These are phyloP conservation scores for Phytophthora pseudosyringae DNA, from an alignment of 352 stramenopile genomes.

Conservation along the genomic window DNA sequence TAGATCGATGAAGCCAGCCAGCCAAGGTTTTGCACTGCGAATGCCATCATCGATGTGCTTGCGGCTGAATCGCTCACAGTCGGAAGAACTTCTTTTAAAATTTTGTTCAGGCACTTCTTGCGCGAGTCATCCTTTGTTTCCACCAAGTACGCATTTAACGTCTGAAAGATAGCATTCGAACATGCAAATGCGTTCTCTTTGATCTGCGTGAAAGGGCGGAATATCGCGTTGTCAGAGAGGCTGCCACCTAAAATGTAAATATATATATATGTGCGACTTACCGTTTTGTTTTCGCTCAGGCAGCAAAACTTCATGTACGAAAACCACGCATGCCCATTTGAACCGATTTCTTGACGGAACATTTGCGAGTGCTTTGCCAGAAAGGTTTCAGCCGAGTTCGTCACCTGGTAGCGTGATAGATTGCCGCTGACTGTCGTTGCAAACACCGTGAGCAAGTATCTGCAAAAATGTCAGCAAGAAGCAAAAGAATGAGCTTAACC, in stretches of 20 bases:
- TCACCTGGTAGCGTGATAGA: conserved; percentile 72
- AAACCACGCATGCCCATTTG: conserved; percentile 62
- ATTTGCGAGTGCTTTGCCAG: conserved; percentile 46
- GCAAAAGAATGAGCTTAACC: conserved; percentile 4
- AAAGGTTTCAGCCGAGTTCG: conserved; percentile 65
- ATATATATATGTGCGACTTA: conserved; percentile 22
- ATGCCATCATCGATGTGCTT: conserved; percentile 44
- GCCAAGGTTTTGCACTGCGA: conserved; percentile 64
- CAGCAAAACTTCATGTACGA: conserved; percentile 78
- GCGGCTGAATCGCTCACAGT: conserved; percentile 58
- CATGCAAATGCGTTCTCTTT: conserved; percentile 68
- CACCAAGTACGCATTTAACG: conserved; percentile 48
- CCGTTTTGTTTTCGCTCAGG: conserved; percentile 74
- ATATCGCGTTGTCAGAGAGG: background rate
- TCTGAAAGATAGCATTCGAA: conserved; percentile 51
- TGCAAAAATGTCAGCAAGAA: conserved; percentile 24
- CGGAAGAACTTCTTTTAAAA: conserved; percentile 76
- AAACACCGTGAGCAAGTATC: conserved; percentile 66
- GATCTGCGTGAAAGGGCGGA: conserved; percentile 43
- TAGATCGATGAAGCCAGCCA: conserved; percentile 53
- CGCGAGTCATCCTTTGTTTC: conserved; percentile 49
- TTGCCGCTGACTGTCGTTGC: conserved; percentile 67
- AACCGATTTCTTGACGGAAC: conserved; percentile 62
- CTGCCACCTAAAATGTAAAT: background rate
- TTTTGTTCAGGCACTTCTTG: conserved; percentile 76